These are phyloP conservation scores for Paratinospora sagittata DNA, from an alignment of 164 flowering plant species.

Conservation along the genomic window DNA sequence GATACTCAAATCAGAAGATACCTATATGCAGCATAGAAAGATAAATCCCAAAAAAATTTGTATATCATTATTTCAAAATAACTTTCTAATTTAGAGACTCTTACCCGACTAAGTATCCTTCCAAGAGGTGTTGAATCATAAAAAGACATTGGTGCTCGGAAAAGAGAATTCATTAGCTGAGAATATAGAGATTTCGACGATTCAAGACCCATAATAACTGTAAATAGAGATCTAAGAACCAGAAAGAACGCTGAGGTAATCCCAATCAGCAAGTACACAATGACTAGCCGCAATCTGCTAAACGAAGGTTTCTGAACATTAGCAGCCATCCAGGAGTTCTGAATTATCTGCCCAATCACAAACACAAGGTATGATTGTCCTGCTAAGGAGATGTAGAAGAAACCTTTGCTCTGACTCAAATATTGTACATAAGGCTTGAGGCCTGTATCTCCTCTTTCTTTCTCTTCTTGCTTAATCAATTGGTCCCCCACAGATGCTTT, in stretches of 20 bases:
- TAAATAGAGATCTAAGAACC: slow-evolving; percentile 23
- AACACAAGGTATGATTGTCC: slow-evolving; percentile 31
- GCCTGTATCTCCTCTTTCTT: slow-evolving; percentile 57
- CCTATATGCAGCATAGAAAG: slow-evolving; percentile 26
- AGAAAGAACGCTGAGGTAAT: slow-evolving; percentile 21
- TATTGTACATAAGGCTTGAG: slow-evolving; percentile 67
- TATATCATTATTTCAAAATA: not conserved
- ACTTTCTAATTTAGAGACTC: not conserved
- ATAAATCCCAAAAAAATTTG: not conserved
- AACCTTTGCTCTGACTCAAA: slow-evolving; percentile 57
- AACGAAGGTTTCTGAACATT: slow-evolving; percentile 41
- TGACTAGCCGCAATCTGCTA: slow-evolving; percentile 30
- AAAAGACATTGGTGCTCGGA: slow-evolving; percentile 51
- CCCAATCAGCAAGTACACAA: slow-evolving; percentile 49
- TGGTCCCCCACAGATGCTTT: slow-evolving; percentile 37
- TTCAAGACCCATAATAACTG: slow-evolving; percentile 34
- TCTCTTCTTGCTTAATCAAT: slow-evolving; percentile 62
- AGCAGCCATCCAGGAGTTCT: slow-evolving; percentile 74
- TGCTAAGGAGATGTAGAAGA: slow-evolving; percentile 39
- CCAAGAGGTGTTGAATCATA: slow-evolving; percentile 52
- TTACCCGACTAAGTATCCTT: slow-evolving; percentile 51
- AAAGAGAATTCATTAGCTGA: slow-evolving; percentile 39
- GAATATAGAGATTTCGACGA: slow-evolving; percentile 41
- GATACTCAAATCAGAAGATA: slow-evolving; percentile 63
- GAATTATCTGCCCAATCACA: slow-evolving; percentile 38